phyloP scores from a whole-genome alignment of 345 rosid genomes.

The Pistacia atlantica region DNA sequence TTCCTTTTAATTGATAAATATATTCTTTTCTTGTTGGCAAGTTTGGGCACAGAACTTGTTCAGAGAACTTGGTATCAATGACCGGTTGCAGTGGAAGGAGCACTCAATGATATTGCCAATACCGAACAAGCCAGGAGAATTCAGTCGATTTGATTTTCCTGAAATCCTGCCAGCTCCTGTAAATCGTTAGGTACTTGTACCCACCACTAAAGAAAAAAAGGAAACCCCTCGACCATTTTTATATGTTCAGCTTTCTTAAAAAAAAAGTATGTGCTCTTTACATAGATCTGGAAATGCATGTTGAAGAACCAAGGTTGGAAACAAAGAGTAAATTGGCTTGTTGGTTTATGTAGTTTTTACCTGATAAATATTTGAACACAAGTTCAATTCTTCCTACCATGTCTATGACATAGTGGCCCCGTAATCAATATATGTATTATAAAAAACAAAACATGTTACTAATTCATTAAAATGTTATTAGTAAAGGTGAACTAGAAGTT shows the following conservation, averaged over 20 bases:
- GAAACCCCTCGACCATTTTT: background rate
- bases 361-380: too few species aligned
- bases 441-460: too few species aligned
- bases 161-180: constrained; percentile 87
- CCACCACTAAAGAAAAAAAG: background rate
- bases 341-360: too few species aligned
- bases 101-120: constrained; percentile 98
- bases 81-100: constrained; percentile 95
- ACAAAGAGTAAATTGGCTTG: too few species aligned
- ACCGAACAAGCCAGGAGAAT: constrained; percentile 96
- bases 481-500: too few species aligned
- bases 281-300: too few species aligned
- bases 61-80: constrained; percentile 90
- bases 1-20: constrained; percentile 10
- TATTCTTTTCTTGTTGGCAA: constrained; percentile 38
- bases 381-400: too few species aligned
- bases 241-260: background rate
- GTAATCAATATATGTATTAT: too few species aligned
- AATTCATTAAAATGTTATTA: too few species aligned
- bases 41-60: constrained; percentile 94
- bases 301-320: too few species aligned
- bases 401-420: too few species aligned
- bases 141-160: constrained; percentile 92
- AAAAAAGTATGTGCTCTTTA: too few species aligned
- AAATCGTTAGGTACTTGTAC: constrained; percentile 56